A percentile compares a stretch with the other conserved stretches of the same genome.
These are phyloP conservation scores for Flaveria robusta DNA, from an alignment of 129 eudicot species.

Conservation along the genomic window DNA sequence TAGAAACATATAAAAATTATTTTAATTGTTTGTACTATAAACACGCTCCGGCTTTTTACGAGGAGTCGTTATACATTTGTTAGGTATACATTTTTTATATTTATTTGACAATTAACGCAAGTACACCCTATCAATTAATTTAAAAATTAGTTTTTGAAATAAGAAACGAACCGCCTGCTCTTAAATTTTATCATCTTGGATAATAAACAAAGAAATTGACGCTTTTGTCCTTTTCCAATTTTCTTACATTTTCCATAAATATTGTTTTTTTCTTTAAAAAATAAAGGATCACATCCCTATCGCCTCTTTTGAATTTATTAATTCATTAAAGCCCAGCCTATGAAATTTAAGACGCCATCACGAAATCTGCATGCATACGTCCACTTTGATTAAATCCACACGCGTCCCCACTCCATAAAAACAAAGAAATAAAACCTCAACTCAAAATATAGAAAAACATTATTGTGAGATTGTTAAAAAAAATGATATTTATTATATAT, in stretches of 20 bases:
- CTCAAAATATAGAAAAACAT: background rate
- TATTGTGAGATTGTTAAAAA: background rate
- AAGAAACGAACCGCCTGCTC: constrained; percentile 1
- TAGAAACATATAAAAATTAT: no score
- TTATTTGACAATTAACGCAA: no score
- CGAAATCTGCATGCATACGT: constrained; percentile 46
- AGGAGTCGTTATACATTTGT: no score
- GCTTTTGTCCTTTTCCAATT: constrained; percentile 17
- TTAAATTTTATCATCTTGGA: constrained; percentile 12
- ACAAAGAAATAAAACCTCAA: background rate
- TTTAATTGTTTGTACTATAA: no score
- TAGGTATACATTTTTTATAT: no score
- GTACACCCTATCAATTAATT: no score
- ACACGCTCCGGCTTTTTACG: no score
- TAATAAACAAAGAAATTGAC: constrained; percentile 20
- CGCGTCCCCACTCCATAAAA: constrained; percentile 26
- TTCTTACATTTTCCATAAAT: constrained; percentile 7
- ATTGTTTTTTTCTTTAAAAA: background rate
- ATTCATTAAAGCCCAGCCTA: constrained; percentile 26
- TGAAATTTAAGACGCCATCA: constrained; percentile 42
- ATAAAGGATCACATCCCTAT: constrained; percentile 21
- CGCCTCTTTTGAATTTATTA: constrained; percentile 34
- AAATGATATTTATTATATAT: background rate
- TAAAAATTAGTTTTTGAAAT: no score
- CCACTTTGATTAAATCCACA: constrained; percentile 39